Evolutionary conservation across 805 yeast genomes (phyloP).

Genomic region (Candida bentonensis): DNA sequence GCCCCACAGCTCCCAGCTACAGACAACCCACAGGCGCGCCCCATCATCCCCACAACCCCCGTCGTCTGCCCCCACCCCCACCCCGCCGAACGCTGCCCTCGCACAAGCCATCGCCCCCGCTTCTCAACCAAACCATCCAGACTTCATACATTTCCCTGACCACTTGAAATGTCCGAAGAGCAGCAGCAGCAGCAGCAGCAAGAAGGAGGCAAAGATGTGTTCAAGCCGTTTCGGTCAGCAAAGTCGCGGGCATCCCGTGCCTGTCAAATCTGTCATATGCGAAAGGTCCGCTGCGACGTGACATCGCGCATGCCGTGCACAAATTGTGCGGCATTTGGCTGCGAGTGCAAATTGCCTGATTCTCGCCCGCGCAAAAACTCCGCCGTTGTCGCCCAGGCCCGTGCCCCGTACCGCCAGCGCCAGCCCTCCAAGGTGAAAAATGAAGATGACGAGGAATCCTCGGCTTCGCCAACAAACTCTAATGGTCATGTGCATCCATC

Average conservation of each 20-base stretch:
- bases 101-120: too few species aligned
- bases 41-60: too few species aligned
- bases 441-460: neutral
- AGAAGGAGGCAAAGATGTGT: neutral
- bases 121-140: neutral
- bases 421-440: neutral
- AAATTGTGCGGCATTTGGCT: constrained; percentile 57
- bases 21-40: too few species aligned
- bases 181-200: neutral
- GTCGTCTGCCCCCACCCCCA: too few species aligned
- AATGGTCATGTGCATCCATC: too few species aligned
- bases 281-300: constrained; percentile 60
- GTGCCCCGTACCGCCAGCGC: neutral
- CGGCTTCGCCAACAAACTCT: too few species aligned
- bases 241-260: constrained; percentile 51
- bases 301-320: constrained; percentile 46
- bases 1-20: too few species aligned
- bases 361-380: constrained; percentile 26
- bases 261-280: constrained; percentile 61
- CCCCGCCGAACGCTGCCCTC: too few species aligned
- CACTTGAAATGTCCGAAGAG: neutral
- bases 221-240: constrained; percentile 19
- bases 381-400: constrained; percentile 17
- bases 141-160: neutral
- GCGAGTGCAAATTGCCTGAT: constrained; percentile 58